Evolutionary conservation across 2,329 filamentous ascomycete species (phyloP), one percentile per base, ranked within the genome.

Genomic region (Dichotomopilus funicola): DNA sequence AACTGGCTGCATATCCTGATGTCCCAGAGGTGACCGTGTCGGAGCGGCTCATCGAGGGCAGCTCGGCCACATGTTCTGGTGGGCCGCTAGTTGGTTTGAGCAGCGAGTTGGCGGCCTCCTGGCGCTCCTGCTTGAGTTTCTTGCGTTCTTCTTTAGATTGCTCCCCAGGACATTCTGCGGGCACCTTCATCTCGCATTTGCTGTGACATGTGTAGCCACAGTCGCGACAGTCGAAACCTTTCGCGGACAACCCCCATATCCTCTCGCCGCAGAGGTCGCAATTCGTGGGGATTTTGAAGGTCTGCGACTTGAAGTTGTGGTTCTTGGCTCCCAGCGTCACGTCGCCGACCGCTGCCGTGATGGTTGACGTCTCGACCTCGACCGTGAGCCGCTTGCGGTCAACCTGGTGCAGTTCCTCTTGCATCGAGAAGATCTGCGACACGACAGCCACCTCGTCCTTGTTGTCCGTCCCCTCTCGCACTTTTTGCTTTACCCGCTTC

Each of bases 121-220:
- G 92, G 58, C 91, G 82, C 68, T 91, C 87, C 43, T 81, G 80
- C 72, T 97, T 97, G 63, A 95, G 78, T 66, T 91, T 95, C 77
- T 96, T 99, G 75, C 86, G 91, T 65, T 96, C 91, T 60, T 97
- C 94, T 72, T 97, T 99, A 60, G 79, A 86, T 68, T 94, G 84
- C 67, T 97, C 94, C 49, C 94, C 94, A 0, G 94, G 94, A 67
- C 94, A 99, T 68, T 96, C 89, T 6, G 94, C 88, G 0, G 94
- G 91, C 0, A 97, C 94, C 72, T 97, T 99, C 87, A 99, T 94
- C 75, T 99, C 90, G 70, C 94, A 99, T 74, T 99, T 99, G 76
- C 86, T 95, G 73, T 99, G 94, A 68, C 94, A 99, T 1, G 91
- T 96, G 73, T 96, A 99, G 37, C 95, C 94, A 67, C 94, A 99